phyloP scores from a whole-genome alignment of 129 eudicot genomes.

The Tanacetum coccineum region DNA sequence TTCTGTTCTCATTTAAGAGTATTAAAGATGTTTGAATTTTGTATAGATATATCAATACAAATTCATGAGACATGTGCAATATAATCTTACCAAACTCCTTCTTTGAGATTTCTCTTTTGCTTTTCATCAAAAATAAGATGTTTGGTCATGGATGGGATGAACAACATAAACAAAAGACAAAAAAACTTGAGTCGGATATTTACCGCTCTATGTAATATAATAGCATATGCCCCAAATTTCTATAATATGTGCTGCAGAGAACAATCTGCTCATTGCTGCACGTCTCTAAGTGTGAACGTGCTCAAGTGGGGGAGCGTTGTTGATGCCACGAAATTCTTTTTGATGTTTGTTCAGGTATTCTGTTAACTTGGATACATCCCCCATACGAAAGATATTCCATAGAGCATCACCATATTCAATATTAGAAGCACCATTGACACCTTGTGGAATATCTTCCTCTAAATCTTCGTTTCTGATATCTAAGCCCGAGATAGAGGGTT shows the following conservation, averaged over 20 bases:
- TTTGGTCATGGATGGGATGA: conserved; percentile 91
- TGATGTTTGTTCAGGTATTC: conserved; percentile 62
- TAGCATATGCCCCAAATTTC: background rate
- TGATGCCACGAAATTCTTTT: conserved; percentile 66
- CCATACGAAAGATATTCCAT: conserved; percentile 84
- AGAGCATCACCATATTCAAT: conserved; percentile 66
- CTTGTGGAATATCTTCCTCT: conserved; percentile 28
- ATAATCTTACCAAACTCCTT: conserved; percentile 69
- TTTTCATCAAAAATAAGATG: conserved; percentile 63
- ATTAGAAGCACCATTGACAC: too few species aligned
- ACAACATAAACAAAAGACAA: conserved; percentile 51
- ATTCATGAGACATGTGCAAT: conserved; percentile 10
- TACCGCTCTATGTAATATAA: background rate
- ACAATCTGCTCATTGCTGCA: too few species aligned
- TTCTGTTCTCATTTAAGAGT: too few species aligned
- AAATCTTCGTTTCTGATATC: conserved; percentile 10
- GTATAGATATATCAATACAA: too few species aligned
- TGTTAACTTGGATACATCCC: conserved; percentile 69
- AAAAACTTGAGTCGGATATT: conserved; percentile 12
- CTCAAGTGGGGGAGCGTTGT: too few species aligned
- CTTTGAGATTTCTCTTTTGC: conserved; percentile 78
- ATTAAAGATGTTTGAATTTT: too few species aligned
- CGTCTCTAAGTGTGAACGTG: too few species aligned
- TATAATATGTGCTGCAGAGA: too few species aligned
- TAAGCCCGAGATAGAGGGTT: background rate